These are phyloP conservation scores for Aspergillus jensenii DNA, from an alignment of 2,329 filamentous ascomycete species.

Conservation along the genomic window DNA sequence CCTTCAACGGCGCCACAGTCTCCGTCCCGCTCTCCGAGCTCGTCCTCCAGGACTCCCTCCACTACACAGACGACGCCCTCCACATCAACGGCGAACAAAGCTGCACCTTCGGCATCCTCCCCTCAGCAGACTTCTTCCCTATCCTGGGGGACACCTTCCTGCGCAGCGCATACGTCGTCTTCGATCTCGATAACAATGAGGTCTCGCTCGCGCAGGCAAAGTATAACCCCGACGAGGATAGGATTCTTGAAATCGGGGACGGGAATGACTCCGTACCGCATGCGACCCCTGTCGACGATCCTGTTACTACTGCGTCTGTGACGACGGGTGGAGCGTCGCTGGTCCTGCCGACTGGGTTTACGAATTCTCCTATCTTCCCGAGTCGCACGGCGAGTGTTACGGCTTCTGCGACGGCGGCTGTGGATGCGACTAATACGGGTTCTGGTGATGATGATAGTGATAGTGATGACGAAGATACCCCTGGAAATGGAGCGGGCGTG, in stretches of 20 bases:
- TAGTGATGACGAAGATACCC: background rate
- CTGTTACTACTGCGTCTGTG: background rate
- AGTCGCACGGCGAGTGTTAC: background rate
- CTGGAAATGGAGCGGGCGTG: background rate
- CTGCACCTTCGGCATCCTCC: constrained; percentile 68
- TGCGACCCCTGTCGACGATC: constrained; percentile 35
- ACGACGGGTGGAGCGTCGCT: background rate
- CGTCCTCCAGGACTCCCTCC: constrained; percentile 56
- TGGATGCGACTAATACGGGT: background rate
- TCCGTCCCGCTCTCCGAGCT: constrained; percentile 58
- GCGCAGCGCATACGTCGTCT: constrained; percentile 72
- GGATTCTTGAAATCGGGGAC: constrained; percentile 54
- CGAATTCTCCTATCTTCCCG: constrained; percentile 8
- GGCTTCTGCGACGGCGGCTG: background rate
- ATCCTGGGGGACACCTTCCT: constrained; percentile 75
- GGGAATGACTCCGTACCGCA: constrained; percentile 50
- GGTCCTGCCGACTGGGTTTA: background rate
- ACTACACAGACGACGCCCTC: background rate
- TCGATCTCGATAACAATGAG: constrained; percentile 70
- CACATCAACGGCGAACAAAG: constrained; percentile 39
- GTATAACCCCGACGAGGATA: constrained; percentile 54
- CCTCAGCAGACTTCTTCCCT: constrained; percentile 55
- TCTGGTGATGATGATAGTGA: background rate
- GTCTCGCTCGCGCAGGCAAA: constrained; percentile 69
- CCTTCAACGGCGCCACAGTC: constrained; percentile 55